phyloP scores from a whole-genome alignment of 192 early-diverging fungal species.

The Coemansia biformis region DNA sequence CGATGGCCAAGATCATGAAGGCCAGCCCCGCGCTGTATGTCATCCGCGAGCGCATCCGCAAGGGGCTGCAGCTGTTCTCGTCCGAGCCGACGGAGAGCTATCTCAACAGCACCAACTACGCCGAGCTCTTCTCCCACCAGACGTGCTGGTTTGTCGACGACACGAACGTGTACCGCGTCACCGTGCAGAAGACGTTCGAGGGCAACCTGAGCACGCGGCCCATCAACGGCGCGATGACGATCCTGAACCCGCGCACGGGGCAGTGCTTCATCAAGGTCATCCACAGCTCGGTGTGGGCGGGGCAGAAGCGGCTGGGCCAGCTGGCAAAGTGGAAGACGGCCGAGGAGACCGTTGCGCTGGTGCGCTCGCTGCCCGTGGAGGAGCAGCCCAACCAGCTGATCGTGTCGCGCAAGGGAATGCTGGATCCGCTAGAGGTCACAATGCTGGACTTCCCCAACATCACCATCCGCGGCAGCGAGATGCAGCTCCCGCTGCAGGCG shows the following conservation, averaged over 20 bases:
- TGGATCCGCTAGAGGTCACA: constrained; percentile 93
- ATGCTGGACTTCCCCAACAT: constrained; percentile 97
- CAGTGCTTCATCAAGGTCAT: constrained; percentile 99
- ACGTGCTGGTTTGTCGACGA: constrained; percentile 99
- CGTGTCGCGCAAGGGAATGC: constrained; percentile 98
- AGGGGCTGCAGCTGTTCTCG: constrained; percentile 96
- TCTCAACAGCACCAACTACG: constrained; percentile 89
- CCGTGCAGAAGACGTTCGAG: constrained; percentile 99
- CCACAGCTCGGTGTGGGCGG: constrained; percentile 98
- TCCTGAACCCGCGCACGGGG: constrained; percentile 98
- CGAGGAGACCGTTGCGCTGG: constrained; percentile 98
- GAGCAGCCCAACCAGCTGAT: constrained; percentile 99
- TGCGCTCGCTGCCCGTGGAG: constrained; percentile 96
- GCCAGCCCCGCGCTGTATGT: constrained; percentile 97
- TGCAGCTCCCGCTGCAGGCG: constrained; percentile 97
- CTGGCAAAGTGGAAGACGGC: constrained; percentile 99
- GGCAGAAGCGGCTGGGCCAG: constrained; percentile 98
- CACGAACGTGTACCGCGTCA: constrained; percentile 99
- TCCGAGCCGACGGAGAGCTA: constrained; percentile 99
- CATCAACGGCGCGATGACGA: constrained; percentile 98
- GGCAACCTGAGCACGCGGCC: constrained; percentile 98
- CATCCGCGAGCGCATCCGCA: constrained; percentile 95
- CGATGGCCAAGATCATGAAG: constrained; percentile 99
- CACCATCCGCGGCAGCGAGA: constrained; percentile 95
- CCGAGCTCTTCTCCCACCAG: constrained; percentile 96